A percentile compares a stretch with the other conserved stretches of the same genome.
Conservation (phyloP, 257 asterid genomes). For the Solanum pinnatisectum region DNA sequence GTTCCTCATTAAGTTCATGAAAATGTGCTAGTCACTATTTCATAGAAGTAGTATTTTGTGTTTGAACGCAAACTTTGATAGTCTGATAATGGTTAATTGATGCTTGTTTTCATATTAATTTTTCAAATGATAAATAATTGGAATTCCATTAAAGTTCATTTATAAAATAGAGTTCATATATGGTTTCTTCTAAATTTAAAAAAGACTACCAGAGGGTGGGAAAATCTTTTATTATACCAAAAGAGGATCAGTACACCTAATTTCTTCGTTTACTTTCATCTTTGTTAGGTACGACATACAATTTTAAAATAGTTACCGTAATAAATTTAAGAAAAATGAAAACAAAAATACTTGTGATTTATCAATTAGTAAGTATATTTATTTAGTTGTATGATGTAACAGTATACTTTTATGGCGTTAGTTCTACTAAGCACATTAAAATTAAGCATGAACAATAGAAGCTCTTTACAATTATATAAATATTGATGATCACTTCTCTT, state of each 20-base stretch:
- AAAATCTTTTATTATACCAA: neutral
- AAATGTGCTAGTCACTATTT: neutral
- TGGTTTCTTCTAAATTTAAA: neutral
- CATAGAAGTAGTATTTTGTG: neutral
- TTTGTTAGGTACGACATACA: neutral
- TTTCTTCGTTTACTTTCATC: neutral
- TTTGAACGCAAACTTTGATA: neutral
- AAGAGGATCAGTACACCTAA: neutral
- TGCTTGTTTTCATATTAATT: neutral
- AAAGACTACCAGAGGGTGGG: neutral
- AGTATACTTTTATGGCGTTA: neutral
- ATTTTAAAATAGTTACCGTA: neutral
- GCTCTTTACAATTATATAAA: neutral
- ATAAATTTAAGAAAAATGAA: neutral
- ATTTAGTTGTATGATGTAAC: neutral
- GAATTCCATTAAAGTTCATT: neutral
- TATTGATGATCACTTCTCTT: neutral
- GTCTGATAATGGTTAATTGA: neutral
- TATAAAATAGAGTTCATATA: neutral
- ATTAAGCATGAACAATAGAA: neutral
- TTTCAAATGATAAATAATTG: neutral
- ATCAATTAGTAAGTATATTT: neutral
- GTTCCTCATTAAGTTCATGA: neutral
- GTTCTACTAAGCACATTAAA: neutral
- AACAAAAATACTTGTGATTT: neutral